phyloP scores from a whole-genome alignment of 768 basidiomycete species.

The Mycena galericulata region DNA sequence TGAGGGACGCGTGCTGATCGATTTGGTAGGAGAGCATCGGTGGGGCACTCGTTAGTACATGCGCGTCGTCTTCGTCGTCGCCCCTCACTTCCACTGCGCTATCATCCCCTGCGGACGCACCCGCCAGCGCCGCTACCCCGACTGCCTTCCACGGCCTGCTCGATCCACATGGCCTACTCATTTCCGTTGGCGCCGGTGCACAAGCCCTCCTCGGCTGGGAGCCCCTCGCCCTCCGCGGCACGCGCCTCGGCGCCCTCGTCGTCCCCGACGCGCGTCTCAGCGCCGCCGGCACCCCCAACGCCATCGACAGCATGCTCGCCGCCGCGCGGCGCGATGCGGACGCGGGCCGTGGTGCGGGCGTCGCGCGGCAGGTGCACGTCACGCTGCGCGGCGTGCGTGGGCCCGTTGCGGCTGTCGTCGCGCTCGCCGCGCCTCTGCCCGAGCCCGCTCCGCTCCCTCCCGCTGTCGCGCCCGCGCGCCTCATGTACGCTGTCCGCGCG shows the following conservation, averaged over 20 bases:
- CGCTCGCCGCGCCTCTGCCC: constrained; percentile 1
- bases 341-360: not conserved
- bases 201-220: constrained; percentile 25
- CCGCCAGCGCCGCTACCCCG: constrained; percentile 13
- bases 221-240: constrained; percentile 26
- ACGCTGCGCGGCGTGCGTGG: constrained; percentile 6
- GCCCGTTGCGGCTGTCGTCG: constrained; percentile 18
- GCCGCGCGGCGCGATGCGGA: not conserved
- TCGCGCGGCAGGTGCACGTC: not conserved
- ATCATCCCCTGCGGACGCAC: not conserved
- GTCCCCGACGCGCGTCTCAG: constrained; percentile 20
- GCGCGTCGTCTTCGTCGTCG: not conserved
- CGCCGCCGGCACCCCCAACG: not conserved
- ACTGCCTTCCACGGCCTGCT: constrained; percentile 31
- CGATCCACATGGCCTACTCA: constrained; percentile 31
- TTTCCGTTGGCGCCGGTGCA: constrained; percentile 32
- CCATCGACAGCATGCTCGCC: constrained; percentile 14
- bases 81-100: not conserved
- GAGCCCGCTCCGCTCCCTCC: constrained; percentile 10
- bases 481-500: constrained; percentile 31
- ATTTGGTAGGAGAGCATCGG: no score
- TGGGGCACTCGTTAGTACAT: no score
- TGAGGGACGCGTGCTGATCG: no score
- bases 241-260: constrained; percentile 27
- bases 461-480: constrained; percentile 20